Conservation (phyloP, 352 stramenopile genomes). For the Globisporangium middletonii region DNA sequence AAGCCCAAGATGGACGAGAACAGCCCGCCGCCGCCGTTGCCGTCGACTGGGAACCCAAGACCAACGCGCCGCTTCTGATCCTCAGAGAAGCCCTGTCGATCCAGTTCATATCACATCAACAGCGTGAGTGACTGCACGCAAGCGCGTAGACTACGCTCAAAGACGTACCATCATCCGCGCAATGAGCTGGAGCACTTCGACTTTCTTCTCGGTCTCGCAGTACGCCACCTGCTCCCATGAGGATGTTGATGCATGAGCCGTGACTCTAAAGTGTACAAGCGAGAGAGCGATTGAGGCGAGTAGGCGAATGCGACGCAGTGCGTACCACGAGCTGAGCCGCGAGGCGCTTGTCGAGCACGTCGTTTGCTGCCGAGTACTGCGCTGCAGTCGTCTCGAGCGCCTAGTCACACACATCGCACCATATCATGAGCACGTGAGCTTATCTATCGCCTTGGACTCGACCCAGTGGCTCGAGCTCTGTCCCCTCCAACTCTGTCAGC, state of each 20-base stretch:
- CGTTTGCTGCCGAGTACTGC: conserved; percentile 46
- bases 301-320: background rate
- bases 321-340: conserved; percentile 63
- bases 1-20: conserved; percentile 65
- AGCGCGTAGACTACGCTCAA: background rate
- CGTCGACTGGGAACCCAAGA: conserved; percentile 39
- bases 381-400: conserved; percentile 51
- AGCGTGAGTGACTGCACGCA: background rate
- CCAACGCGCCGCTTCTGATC: conserved; percentile 65
- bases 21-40: conserved; percentile 55
- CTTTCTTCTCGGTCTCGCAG: conserved; percentile 63
- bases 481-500: background rate
- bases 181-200: conserved; percentile 66
- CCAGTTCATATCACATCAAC: background rate
- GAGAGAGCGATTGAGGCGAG: no score
- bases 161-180: conserved; percentile 58
- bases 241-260: background rate
- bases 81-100: conserved; percentile 43
- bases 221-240: conserved; percentile 44
- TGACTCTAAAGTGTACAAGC: background rate
- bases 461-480: background rate
- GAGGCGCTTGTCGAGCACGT: conserved; percentile 66
- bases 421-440: background rate
- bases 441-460: no score
- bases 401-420: conserved; percentile 10